Base-by-base conservation (phyloP, 352 stramenopile species). In the Phytophthora meadii region DNA sequence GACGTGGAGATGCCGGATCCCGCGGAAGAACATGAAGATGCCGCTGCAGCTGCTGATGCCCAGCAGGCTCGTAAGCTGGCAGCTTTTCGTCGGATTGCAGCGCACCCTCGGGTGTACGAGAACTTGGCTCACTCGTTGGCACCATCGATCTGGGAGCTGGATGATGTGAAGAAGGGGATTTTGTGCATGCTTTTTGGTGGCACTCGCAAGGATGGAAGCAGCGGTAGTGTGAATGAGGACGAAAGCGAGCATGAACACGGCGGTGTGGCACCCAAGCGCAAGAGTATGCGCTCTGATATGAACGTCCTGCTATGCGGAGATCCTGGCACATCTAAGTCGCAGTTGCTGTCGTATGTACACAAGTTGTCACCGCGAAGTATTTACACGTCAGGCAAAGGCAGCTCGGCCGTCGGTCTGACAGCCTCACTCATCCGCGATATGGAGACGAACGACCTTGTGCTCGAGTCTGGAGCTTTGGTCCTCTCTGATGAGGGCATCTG, bases 171-270 rank as follows among this genome's bases (percentile, higher is more conserved):
- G 72, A 99, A 99, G 61, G 98, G 95, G 0, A 92, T 99, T 11
- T 72, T 99, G 40, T 99, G 97, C 70, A 98, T 99, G 97, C 86
- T 99, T 17, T 99, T 99, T 70, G 98, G 98, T 19, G 98, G 98
- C 9, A 98, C 96, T 60, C 84, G 84, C 34, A 94, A 94, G 48
- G 86, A 95, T 44, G 76, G 81, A 42, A 72, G 87, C 40, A 64
- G 52, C 11, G 79, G 76, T 14, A 80, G 74, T 32, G 64, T 84
- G 19, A 79, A 79, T 41, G 73, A 87, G 12, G 72, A 83, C 6
- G 70, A 81, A 4, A 60, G 60, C 7, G 58, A 72, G 34, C 57
- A 65, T 12, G 65, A 75, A 1, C 74, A 82, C 28, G 72, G 74
- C 17, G 74, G 72, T 8, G 66, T 84, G 32, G 68, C 73, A 40